Base-by-base conservation (phyloP, 192 early-diverging fungal genomes). In the Chytriomyces confervae region DNA sequence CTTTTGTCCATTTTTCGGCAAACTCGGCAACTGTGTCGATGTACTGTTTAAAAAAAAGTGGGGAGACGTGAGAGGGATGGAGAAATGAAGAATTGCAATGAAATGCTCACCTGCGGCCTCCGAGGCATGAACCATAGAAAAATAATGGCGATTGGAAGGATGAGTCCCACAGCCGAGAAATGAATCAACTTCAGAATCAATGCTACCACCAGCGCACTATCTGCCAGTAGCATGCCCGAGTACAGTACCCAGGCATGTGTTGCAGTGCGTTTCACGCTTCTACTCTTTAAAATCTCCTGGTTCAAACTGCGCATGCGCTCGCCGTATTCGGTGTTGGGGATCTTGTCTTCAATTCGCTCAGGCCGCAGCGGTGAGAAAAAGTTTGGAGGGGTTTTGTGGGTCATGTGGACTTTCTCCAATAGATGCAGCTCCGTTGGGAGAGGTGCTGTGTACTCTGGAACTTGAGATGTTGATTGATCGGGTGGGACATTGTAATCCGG, bases 1-100 rank as follows among this genome's bases (percentile, higher is more conserved):
- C 53, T 62, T 74, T 74, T 7, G 27, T 74, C 72, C 72, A 74
- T 36, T 45, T 11, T 20, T n/a, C 72, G 45, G 62, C 72, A 7
- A 36, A 23, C 18, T 23, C 61, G 20, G 16, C 23, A 23, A 46
- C 53, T 44, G n/a, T 8, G 16, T 20, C 45, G 2, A 62, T 29
- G 23, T 74, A 74, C 72, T 74, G 27, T 13, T n/a, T 49, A 18
- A 47, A 47, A 47, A 16, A 47, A 67, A 67, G 11, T 18, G 29
- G 62, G 11, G 5, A 69, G 48, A 69, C 29, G 8, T 16, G 43
- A 47, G 53, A 4, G 69, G 9, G 23, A 43, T 13, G 48, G 53
- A 16, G 4, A 24, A 18, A 23, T 36, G 69, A 72, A 20, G 53
- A 57, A 20, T 2, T 4, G 53, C 36, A 36, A 3, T 36, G 36